Percentiles rank a stretch among this genome's conserved stretches.
These are phyloP conservation scores for Diaporthe sp. DNA, from an alignment of 2,329 filamentous ascomycete species.

Conservation along the genomic window DNA sequence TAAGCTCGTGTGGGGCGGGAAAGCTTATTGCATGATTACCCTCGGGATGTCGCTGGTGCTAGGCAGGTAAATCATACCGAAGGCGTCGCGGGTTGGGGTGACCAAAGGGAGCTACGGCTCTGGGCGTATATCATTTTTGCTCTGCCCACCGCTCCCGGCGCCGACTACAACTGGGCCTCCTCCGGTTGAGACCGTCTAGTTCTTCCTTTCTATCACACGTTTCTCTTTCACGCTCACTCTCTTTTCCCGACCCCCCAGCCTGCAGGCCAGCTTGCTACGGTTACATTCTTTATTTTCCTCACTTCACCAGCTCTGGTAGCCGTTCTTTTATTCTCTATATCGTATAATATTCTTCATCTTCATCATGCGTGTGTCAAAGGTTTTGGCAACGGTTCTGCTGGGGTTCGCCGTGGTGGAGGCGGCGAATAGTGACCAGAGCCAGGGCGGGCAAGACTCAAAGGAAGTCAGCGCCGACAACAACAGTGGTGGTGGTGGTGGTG, in stretches of 20 bases:
- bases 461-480: constrained; percentile 29
- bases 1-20: constrained; percentile 12
- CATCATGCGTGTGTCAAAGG: constrained; percentile 46
- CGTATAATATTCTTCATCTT: constrained; percentile 3
- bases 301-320: constrained; percentile 38
- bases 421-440: constrained; percentile 38
- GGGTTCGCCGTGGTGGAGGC: constrained; percentile 45
- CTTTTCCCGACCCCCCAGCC: constrained; percentile 17
- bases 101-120: neutral
- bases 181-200: neutral
- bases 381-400: constrained; percentile 45
- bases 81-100: constrained; percentile 23
- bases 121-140: constrained; percentile 13
- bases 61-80: constrained; percentile 31
- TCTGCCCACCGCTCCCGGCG: constrained; percentile 29
- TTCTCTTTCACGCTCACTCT: constrained; percentile 13
- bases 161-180: constrained; percentile 16
- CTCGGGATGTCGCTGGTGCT: constrained; percentile 23
- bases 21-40: constrained; percentile 32
- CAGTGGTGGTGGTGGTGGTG: constrained; percentile 19
- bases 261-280: constrained; percentile 38
- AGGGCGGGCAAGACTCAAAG: constrained; percentile 21
- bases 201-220: constrained; percentile 30
- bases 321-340: constrained; percentile 29
- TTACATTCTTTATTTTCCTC: constrained; percentile 16